Base-by-base conservation (phyloP, 805 yeast species). In the Ogataea neopini region DNA sequence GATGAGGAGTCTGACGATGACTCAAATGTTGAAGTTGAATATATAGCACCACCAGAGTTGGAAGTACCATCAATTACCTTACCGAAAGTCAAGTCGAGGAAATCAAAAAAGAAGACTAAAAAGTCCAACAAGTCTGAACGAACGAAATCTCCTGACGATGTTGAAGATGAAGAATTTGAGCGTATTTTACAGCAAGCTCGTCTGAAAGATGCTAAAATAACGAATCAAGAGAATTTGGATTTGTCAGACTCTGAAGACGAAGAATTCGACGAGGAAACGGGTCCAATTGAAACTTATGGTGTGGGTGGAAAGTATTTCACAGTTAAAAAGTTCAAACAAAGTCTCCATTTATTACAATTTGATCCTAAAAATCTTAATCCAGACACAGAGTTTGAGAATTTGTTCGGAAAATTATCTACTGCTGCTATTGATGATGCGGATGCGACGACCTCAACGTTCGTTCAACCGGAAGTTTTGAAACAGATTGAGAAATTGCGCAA, bases 361-460 rank as follows among this genome's bases (percentile, higher is more conserved):
- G 67, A 76, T 23, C 57, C 74, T 3, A 75, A 76, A 48, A 76
- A 81, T 49, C 68, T 88, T 38, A 92, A 88, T 60, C 86, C 92
- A 1, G 95, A 88, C 57, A 76, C 77, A 34, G 96, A 88, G 60
- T 82, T 84, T 58, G 77, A 77, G 48, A 71, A 75, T 50, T 67
- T 88, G 43, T 86, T 88, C 67, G 95, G 92, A 11, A 82, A 83
- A 56, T 64, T 87, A 13, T 81, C 90, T 1, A 61, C 75, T 6
- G 86, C 82, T 36, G 81, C 87, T 0, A 73, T 86, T 15, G 85
- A 83, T 45, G 92, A 86, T 63, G 90, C 88, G 0, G 86, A 85
- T 56, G 76, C 86, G 1, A 79, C 88, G n/a, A 77, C 90, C 0
- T 81, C 91, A 0, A 71, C 83, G 2, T 79, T 84, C 29, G 76